phyloP scores from a whole-genome alignment of 176 grass and related monocot genomes.

The barley (Hordeum vulgare) region MorexV3_pseudomolecules_assembly NC_058522.1:495313709-495314208 shows the following conservation, averaged over 20 bases:
- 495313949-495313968: not conserved
- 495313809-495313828: too few relatives aligned
- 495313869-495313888: too few relatives aligned
- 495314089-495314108: constrained; percentile 21
- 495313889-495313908: too few relatives aligned
- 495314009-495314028: not conserved
- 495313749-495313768: too few relatives aligned
- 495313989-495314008: not conserved
- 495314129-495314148: constrained; percentile 10
- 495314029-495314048: not conserved
- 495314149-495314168: constrained; percentile 13
- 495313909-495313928: too few relatives aligned
- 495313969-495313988: not conserved
- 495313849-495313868: too few relatives aligned
- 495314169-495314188: constrained; percentile 40
- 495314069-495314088: not conserved
- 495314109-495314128: constrained; percentile 12
- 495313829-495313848: too few relatives aligned
- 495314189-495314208: constrained; percentile 41
- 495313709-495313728: too few relatives aligned
- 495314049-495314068: not conserved
- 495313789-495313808: too few relatives aligned
- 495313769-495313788: too few relatives aligned
- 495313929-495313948: too few relatives aligned
- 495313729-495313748: too few relatives aligned